Evolutionary conservation across 257 asterid genomes (phyloP), one percentile per base, ranked within the genome.

Genomic region (Haberlea rhodopensis): DNA sequence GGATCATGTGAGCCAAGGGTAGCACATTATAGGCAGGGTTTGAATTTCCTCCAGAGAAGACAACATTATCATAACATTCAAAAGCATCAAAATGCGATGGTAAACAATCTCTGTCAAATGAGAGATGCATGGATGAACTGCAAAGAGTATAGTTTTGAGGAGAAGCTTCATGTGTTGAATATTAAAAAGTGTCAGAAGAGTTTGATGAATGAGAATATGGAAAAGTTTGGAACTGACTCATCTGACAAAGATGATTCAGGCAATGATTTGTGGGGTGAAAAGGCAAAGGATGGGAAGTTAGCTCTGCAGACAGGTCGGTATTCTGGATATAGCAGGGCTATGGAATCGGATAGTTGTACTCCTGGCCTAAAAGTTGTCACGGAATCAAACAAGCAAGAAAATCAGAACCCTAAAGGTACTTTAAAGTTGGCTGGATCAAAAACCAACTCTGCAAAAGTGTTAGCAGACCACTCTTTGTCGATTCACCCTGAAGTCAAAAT

Each of bases 1-100:
- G 99, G 99, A 16, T 65, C 86, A 68, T 90, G 96, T 69, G 97
- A 88, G 75, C 97, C 99, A 1, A 88, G 99, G 81, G 96, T 88
- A 70, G 95, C 97, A n/a, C 86, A 90, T 63, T 94, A 94, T 64
- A 82, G 95, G 68, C 96, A 90, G 81, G 99, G 99, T 49, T 75
- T 82, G 75, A 85, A 62, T 72, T 90, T 88, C 81, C 84, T 90
- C 66, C 95, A 81, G 83, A 86, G 77, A 80, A 83, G 85, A 62
- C 81, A 80, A 73, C 94, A 91, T 71, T 94, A 88, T 71, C 99
- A 94, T 74, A 80, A 72, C 76, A 62, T 90, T 80, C 81, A 83
- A 70, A 85, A 82, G 74, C 82, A 94, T 75, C 97, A 94, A 64
- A 85, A 94, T 57, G 59, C 71, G 25, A 83, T 94, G 85, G 95